These are phyloP conservation scores for Przewalskia tangutica DNA, from an alignment of 257 asterid species.

Conservation along the genomic window DNA sequence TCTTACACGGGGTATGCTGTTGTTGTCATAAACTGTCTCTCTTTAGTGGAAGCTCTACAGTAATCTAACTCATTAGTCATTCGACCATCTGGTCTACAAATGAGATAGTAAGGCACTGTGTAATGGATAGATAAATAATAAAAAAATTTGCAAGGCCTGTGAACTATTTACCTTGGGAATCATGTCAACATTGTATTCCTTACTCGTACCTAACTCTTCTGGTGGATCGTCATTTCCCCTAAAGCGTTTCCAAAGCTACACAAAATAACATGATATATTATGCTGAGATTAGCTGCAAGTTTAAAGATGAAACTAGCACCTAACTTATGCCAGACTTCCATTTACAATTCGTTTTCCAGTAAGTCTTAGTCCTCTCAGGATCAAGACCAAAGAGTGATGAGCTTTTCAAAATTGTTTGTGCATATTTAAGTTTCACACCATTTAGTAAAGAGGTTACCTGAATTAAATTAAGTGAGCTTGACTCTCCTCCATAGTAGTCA, in stretches of 20 bases:
- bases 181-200: constrained; percentile 97
- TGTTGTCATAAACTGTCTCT: neutral
- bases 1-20: neutral
- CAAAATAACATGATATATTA: neutral
- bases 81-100: neutral
- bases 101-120: neutral
- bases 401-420: neutral
- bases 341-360: neutral
- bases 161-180: constrained; percentile 64
- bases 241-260: constrained; percentile 91
- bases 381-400: neutral
- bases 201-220: constrained; percentile 66
- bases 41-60: neutral
- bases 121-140: neutral
- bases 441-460: constrained; percentile 41
- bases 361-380: neutral
- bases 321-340: neutral
- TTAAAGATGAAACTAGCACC: neutral
- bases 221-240: constrained; percentile 72
- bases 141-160: neutral
- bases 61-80: neutral
- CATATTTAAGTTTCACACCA: constrained; percentile 36
- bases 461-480: constrained; percentile 65
- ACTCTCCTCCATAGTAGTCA: constrained; percentile 95
- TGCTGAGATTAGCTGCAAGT: neutral